Evolutionary conservation across 176 grass and related monocot genomes (phyloP).

Genomic region (Oryza meridionalis): DNA sequence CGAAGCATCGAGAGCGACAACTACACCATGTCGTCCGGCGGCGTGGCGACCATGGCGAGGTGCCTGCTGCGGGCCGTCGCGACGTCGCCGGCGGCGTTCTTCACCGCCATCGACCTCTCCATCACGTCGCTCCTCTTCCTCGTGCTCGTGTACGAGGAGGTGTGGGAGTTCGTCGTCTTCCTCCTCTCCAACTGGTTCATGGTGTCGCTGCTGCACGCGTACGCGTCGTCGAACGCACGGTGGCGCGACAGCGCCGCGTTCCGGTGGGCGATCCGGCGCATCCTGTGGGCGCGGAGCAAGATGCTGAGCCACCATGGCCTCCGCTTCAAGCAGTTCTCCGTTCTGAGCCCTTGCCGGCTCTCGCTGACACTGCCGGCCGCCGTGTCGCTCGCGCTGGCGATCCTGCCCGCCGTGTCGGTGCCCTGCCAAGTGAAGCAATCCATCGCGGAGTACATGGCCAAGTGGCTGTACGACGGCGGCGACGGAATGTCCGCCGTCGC

Average conservation of each 20-base stretch:
- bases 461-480: too few relatives aligned
- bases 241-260: neutral
- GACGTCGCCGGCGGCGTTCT: neutral
- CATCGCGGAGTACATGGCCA: too few relatives aligned
- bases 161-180: conserved; percentile 16
- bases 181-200: conserved; percentile 39
- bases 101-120: neutral
- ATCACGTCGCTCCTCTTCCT: neutral
- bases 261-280: neutral
- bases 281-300: conserved; percentile 10
- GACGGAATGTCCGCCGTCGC: too few relatives aligned
- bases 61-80: neutral
- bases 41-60: neutral
- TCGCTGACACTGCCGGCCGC: neutral
- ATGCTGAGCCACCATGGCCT: neutral
- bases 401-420: too few relatives aligned
- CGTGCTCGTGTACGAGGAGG: conserved; percentile 19
- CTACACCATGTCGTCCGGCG: neutral
- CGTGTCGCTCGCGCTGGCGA: too few relatives aligned
- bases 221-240: neutral
- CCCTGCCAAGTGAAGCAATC: too few relatives aligned
- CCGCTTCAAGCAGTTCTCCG: neutral
- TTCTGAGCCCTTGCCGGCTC: neutral
- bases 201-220: neutral
- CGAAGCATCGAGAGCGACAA: neutral